phyloP scores from a whole-genome alignment of 2,329 filamentous ascomycete genomes.

The Talaromyces sp. region DNA sequence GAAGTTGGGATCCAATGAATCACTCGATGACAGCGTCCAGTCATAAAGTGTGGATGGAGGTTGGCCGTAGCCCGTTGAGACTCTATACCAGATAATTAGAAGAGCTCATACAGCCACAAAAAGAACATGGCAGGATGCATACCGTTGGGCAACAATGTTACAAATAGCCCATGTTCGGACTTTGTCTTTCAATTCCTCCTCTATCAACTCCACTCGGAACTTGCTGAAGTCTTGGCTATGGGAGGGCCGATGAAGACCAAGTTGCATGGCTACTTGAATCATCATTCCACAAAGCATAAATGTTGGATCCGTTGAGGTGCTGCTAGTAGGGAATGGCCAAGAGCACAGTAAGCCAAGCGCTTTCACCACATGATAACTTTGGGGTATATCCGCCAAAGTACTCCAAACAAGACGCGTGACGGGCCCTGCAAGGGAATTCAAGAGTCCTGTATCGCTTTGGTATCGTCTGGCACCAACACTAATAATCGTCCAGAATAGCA shows the following conservation, averaged over 20 bases:
- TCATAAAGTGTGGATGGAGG: constrained; percentile 65
- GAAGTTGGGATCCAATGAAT: constrained; percentile 49
- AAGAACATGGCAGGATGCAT: constrained; percentile 24
- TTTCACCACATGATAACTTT: constrained; percentile 67
- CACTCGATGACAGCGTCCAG: constrained; percentile 55
- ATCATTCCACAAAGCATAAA: constrained; percentile 68
- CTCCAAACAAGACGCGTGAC: constrained; percentile 64
- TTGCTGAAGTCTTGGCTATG: constrained; percentile 62
- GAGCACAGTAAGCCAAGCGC: constrained; percentile 65
- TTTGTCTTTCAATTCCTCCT: constrained; percentile 66
- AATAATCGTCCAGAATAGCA: constrained; percentile 71
- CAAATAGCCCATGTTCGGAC: constrained; percentile 69
- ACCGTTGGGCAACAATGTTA: constrained; percentile 69
- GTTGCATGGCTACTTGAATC: constrained; percentile 70
- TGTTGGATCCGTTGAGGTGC: constrained; percentile 65
- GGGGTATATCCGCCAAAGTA: constrained; percentile 62
- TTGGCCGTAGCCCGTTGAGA: constrained; percentile 70
- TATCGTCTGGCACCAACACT: constrained; percentile 65
- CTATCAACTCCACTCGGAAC: constrained; percentile 56
- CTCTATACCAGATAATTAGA: constrained; percentile 41
- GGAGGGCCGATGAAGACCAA: constrained; percentile 65
- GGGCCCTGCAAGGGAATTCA: constrained; percentile 56
- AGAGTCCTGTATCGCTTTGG: constrained; percentile 55
- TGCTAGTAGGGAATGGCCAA: constrained; percentile 66
- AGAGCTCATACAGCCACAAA: neutral